Evolutionary conservation across 352 stramenopile genomes (phyloP).

Genomic region (Phytophthora constricta): DNA sequence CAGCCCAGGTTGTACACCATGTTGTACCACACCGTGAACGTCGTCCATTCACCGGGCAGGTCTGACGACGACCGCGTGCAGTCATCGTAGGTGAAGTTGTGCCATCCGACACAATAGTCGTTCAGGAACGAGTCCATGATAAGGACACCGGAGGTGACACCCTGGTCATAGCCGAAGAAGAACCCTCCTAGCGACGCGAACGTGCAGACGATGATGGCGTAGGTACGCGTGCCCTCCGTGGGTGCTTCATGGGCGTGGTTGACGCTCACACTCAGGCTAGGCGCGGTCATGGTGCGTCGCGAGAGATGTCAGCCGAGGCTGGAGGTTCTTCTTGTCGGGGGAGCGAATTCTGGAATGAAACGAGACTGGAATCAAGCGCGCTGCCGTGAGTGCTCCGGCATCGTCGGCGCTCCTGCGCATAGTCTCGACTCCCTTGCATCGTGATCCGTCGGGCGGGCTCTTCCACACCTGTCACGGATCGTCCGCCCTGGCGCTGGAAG

Average conservation of each 20-base stretch:
- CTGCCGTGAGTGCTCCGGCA: background rate
- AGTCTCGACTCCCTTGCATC: background rate
- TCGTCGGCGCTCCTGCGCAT: background rate
- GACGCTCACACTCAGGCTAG: slow-evolving; percentile 15
- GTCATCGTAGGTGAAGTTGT: slow-evolving; percentile 48
- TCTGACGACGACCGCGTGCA: slow-evolving; percentile 28
- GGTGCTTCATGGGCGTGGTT: slow-evolving; percentile 21
- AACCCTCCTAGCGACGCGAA: slow-evolving; percentile 42
- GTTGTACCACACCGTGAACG: slow-evolving; percentile 50
- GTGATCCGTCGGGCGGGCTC: background rate
- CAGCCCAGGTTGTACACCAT: slow-evolving; percentile 54
- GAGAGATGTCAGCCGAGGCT: slow-evolving; percentile 13
- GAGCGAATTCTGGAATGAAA: slow-evolving; percentile 30
- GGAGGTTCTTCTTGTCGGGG: slow-evolving; percentile 19
- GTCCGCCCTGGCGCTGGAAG: background rate
- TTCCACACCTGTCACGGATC: background rate
- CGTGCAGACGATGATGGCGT: slow-evolving; percentile 46
- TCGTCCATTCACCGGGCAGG: slow-evolving; percentile 39
- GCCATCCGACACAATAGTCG: slow-evolving; percentile 47
- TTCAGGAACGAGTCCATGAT: slow-evolving; percentile 53
- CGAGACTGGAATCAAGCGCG: background rate
- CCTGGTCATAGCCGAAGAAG: slow-evolving; percentile 48
- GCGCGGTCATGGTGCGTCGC: slow-evolving; percentile 17
- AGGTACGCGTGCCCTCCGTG: slow-evolving; percentile 37
- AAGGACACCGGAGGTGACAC: slow-evolving; percentile 36